Base-by-base conservation (phyloP, 495 filamentous ascomycete genomes). In the Penicillium canariense region DNA sequence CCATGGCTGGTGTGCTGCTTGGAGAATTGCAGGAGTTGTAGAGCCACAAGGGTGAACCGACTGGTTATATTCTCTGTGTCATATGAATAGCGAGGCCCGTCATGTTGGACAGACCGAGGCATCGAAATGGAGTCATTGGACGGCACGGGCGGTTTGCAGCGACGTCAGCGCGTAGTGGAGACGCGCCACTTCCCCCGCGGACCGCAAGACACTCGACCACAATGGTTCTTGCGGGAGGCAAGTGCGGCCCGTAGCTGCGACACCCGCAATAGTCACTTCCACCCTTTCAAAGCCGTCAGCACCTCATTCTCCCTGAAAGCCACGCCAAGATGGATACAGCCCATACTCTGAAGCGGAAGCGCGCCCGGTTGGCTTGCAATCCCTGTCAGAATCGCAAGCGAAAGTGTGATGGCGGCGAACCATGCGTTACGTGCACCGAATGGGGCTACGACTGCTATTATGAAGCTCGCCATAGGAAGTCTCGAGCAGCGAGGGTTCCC, bases 381-480 rank as follows among this genome's bases (percentile, higher is more conserved):
- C 77, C 79, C 14, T 82, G 79, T 46, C 67, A 76, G 0, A 63
- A 73, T 23, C 69, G 78, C 3, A 82, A 82, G 46, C 55, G 78
- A 5, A 80, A 78, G 63, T 81, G 79, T 59, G 65, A 79, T 56
- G 75, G 74, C 6, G 28, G 49, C 11, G 54, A 65, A 0, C 78
- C 78, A 1, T 82, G 79, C 51, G 49, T 38, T 1, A 78, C 75
- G 9, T 82, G 79, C 58, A 52, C 54, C 12, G 60, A 70, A 30
- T 81, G 72, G 60, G 75, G 71, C 18, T 81, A 81, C 43, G 54
- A 72, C 18, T 82, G 79, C 56, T 60, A 70, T 50, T 78, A 77
- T 54, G 35, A 45, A 32, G 36, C 9, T 22, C 49, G 49, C 40
- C 50, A 22, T 27, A 47, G 50, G 32, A 62, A 45, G 17, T 45